A percentile compares a stretch with the other conserved stretches of the same genome.
Conservation (phyloP, 257 asterid species). For the Petrea volubilis region DNA sequence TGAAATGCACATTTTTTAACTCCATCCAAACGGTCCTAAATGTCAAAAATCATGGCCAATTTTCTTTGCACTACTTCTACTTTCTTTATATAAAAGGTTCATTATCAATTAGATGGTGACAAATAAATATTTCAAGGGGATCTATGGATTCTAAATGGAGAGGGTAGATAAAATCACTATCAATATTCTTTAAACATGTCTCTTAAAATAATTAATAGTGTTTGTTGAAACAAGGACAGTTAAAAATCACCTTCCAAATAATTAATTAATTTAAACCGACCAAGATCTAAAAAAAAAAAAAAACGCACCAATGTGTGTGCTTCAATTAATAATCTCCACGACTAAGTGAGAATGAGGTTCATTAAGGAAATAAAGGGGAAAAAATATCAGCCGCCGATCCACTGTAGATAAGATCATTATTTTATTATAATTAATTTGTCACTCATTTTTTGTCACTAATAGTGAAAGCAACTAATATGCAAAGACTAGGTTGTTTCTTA, state of each 20-base stretch:
- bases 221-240: neutral
- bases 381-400: neutral
- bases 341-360: neutral
- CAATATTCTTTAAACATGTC: neutral
- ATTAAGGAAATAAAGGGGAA: neutral
- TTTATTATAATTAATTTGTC: too few relatives aligned
- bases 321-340: neutral
- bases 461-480: neutral
- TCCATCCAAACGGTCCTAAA: too few relatives aligned
- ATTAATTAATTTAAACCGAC: conserved; percentile 12
- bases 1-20: too few relatives aligned
- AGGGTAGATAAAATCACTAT: neutral
- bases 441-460: neutral
- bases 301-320: neutral
- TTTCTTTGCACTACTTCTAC: neutral
- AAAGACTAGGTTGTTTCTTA: neutral
- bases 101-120: neutral
- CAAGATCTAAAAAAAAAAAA: too few relatives aligned
- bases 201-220: neutral
- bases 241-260: neutral
- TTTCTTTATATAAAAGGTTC: neutral
- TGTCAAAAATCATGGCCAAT: neutral
- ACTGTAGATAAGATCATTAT: neutral
- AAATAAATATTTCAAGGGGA: neutral
- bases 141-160: neutral